Evolutionary conservation across 1,284 basidiomycete genomes (phyloP).

Genomic region (Papiliotrema fonsecae): DNA sequence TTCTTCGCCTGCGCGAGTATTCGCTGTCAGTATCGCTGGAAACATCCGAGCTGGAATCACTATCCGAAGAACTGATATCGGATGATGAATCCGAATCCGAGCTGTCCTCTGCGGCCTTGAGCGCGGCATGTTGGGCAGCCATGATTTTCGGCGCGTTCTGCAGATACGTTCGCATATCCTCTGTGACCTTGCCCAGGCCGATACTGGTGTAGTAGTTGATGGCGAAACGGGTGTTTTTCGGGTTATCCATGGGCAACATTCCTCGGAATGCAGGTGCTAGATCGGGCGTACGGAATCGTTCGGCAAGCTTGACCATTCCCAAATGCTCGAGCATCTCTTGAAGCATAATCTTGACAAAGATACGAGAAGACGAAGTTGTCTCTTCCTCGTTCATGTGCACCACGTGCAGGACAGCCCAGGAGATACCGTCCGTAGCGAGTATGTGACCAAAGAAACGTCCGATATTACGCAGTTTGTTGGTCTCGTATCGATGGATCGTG

Average conservation of each 20-base stretch:
- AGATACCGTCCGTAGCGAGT: slow-evolving; percentile 76
- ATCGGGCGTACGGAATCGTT: slow-evolving; percentile 81
- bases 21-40: slow-evolving; percentile 38
- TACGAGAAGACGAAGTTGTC: slow-evolving; percentile 91
- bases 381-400: slow-evolving; percentile 97
- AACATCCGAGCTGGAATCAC: slow-evolving; percentile 42
- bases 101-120: slow-evolving; percentile 56
- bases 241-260: slow-evolving; percentile 95
- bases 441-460: slow-evolving; percentile 93
- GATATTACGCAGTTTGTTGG: slow-evolving; percentile 95
- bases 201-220: slow-evolving; percentile 99
- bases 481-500: slow-evolving; percentile 97
- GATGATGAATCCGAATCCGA: slow-evolving; percentile 48
- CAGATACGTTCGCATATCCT: slow-evolving; percentile 93
- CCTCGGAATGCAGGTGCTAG: slow-evolving; percentile 67
- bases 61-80: slow-evolving; percentile 32
- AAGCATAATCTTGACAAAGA: slow-evolving; percentile 96
- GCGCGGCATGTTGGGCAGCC: slow-evolving; percentile 84
- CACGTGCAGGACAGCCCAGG: slow-evolving; percentile 78
- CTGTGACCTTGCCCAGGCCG: slow-evolving; percentile 82
- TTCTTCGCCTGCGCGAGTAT: slow-evolving; percentile 11
- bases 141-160: slow-evolving; percentile 88
- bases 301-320: slow-evolving; percentile 75
- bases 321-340: slow-evolving; percentile 90
- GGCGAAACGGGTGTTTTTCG: slow-evolving; percentile 92